These are phyloP conservation scores for Lentinula lateritia DNA, from an alignment of 768 basidiomycete genomes.

Conservation along the genomic window DNA sequence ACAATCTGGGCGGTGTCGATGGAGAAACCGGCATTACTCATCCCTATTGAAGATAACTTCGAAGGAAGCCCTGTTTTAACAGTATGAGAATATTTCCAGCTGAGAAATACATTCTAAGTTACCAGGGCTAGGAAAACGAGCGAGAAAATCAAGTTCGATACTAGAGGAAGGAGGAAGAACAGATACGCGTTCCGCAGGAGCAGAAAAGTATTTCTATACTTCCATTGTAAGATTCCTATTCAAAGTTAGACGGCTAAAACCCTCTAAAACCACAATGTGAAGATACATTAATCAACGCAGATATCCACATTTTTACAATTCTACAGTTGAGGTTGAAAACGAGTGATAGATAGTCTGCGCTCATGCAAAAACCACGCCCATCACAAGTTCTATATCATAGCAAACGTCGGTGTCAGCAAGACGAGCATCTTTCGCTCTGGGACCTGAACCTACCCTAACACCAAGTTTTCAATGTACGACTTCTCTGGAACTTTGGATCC, in stretches of 20 bases:
- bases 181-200: neutral
- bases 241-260: too few species aligned
- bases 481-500: too few species aligned
- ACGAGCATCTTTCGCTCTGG: neutral
- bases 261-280: too few species aligned
- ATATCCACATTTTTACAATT: neutral
- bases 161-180: neutral
- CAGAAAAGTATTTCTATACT: neutral
- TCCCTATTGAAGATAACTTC: neutral
- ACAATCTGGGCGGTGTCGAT: slow-evolving; percentile 33
- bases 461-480: too few species aligned
- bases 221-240: neutral
- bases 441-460: neutral
- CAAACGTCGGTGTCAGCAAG: too few species aligned
- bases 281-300: neutral
- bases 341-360: neutral
- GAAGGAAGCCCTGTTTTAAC: neutral
- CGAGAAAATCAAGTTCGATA: neutral
- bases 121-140: neutral
- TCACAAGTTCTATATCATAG: neutral
- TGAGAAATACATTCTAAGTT: neutral
- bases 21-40: slow-evolving; percentile 14
- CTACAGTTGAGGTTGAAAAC: neutral
- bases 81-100: neutral
- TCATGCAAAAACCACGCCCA: neutral